Base-by-base conservation (phyloP, 805 yeast species). In the Saturnispora sanitii region DNA sequence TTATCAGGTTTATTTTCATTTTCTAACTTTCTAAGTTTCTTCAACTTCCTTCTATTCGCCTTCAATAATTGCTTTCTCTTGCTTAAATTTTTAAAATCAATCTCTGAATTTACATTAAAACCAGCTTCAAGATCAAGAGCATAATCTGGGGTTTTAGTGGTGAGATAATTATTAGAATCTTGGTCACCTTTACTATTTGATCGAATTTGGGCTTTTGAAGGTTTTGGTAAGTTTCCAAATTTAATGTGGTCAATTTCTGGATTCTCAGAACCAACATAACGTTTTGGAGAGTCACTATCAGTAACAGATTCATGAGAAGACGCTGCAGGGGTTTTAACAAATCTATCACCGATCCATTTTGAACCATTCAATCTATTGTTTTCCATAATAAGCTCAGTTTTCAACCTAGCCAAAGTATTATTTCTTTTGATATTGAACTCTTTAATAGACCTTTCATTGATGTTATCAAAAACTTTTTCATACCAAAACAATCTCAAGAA, bases 401-500 rank as follows among this genome's bases (percentile, higher is more conserved):
- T 46, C 29, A 58, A 47, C 1, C 80, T 79, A 19, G 82, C 77
- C 38, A 80, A 54, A 2, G 92, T 82, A 7, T 80, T 78, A 0
- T 87, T 76, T 45, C 95, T 68, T 52, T 97, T 75, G 82, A 86
- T 77, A 54, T 76, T 75, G 58, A 78, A 82, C 56, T 88, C 82
- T 44, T 75, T 56, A 53, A 82, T 83, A 15, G 96, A 84, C 39
- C 71, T 70, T 44, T 69, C 75, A 46, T 80, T 80, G 57, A 92
- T 88, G 49, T 80, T 76, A 55, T 85, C 90, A 60, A 92, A 86
- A 50, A 80, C 73, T 48, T 85, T 73, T 57, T 87, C 95, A 60
- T 84, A 92, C 85, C 95, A 83, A 57, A 83, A 84, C 35, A 92
- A 65, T 38, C 98, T 71, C 8, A 88, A 65, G 46, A 85, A 75